A percentile compares a stretch with the other conserved stretches of the same genome.
Conservation (phyloP, 345 rosid species). For the Eucalyptus tenuipes region DNA sequence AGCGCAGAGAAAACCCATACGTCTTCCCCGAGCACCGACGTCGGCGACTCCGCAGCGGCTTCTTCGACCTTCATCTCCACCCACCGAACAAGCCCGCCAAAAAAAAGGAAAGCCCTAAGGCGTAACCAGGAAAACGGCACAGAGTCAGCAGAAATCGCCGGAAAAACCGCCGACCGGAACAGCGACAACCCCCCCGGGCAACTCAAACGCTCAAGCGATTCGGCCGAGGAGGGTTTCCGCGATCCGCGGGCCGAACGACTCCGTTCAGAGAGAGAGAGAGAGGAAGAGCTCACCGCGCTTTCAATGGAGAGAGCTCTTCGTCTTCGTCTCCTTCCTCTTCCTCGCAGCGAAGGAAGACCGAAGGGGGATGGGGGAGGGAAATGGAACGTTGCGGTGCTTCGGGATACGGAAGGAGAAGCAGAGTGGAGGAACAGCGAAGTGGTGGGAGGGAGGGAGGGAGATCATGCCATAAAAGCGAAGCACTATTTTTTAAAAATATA, state of each 20-base stretch:
- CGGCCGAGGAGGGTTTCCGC: not conserved
- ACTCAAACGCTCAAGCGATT: not conserved
- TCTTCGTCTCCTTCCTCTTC: not conserved
- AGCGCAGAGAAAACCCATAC: slow-evolving; percentile 6
- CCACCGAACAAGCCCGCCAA: not conserved
- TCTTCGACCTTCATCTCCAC: slow-evolving; percentile 19
- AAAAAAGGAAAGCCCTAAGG: slow-evolving; percentile 15
- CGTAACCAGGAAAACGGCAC: not conserved
- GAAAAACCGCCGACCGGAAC: not conserved
- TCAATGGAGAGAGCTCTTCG: not conserved
- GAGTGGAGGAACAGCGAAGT: not conserved
- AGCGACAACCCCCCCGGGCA: not conserved
- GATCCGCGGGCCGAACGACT: not conserved
- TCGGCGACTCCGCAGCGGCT: slow-evolving; percentile 58
- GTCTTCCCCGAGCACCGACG: slow-evolving; percentile 84
- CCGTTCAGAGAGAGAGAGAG: not conserved
- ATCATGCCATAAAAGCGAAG: not conserved
- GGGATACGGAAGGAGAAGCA: not conserved
- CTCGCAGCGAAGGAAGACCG: not conserved
- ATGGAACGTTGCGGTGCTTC: not conserved
- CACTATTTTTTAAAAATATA: not conserved
- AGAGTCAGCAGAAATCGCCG: not conserved
- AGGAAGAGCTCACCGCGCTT: not conserved
- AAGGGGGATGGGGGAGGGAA: not conserved
- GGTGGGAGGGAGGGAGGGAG: not conserved